Conservation (phyloP, 768 basidiomycete species). For the Amanita subjunquillea region DNA sequence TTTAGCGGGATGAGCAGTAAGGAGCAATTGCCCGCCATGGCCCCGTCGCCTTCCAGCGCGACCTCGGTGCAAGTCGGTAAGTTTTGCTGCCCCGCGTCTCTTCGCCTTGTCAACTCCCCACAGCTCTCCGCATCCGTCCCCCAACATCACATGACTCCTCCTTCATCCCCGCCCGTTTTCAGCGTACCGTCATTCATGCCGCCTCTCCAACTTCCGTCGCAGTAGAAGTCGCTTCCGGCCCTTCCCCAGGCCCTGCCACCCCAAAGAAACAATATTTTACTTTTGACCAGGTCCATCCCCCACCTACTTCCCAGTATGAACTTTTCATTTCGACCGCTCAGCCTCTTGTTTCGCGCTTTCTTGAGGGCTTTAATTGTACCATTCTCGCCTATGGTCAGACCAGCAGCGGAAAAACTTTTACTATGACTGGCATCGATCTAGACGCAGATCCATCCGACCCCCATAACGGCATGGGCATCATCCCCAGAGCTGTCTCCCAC, state of each 20-base stretch:
- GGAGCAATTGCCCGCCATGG: conserved; percentile 40
- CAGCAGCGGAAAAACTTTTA: conserved; percentile 92
- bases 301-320: conserved; percentile 74
- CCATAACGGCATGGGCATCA: conserved; percentile 84
- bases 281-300: conserved; percentile 91
- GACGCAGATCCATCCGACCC: conserved; percentile 80
- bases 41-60: conserved; percentile 62
- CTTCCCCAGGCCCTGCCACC: conserved; percentile 38
- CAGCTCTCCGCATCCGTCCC: conserved; percentile 86
- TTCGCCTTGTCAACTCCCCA: conserved; percentile 2
- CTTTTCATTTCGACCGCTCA: conserved; percentile 81
- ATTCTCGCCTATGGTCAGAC: conserved; percentile 98
- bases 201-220: conserved; percentile 63
- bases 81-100: conserved; percentile 21
- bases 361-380: conserved; percentile 96
- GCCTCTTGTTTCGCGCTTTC: conserved; percentile 77
- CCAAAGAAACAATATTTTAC: conserved; percentile 79
- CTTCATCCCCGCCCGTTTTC: conserved; percentile 90
- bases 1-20: conserved; percentile 9
- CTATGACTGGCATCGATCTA: conserved; percentile 94
- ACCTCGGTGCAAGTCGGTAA: conserved; percentile 92
- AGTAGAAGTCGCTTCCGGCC: conserved; percentile 62
- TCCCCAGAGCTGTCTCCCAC: conserved; percentile 84
- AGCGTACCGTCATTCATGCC: conserved; percentile 79
- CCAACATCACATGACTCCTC: conserved; percentile 73